Evolutionary conservation across 495 filamentous ascomycete genomes (phyloP).

Genomic region (Aspergillus homomorphus): DNA sequence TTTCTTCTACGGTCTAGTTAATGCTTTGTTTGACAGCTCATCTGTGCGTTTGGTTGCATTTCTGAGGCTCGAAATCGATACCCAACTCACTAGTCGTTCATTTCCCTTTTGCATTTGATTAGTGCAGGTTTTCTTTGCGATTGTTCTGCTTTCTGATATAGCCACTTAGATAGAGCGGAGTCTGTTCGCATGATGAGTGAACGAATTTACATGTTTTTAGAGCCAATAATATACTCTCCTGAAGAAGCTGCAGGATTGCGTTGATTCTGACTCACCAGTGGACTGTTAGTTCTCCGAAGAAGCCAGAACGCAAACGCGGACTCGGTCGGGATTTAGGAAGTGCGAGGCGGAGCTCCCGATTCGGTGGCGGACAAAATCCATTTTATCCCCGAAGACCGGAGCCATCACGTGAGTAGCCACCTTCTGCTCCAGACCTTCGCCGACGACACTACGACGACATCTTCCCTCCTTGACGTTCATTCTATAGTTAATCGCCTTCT

Average conservation of each 20-base stretch:
- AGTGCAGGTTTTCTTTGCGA: background rate
- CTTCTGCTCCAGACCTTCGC: conserved; percentile 12
- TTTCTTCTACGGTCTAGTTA: conserved; percentile 1
- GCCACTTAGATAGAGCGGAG: background rate
- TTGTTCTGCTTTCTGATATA: background rate
- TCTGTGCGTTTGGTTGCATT: conserved; percentile 10
- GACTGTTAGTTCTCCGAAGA: too few relatives aligned
- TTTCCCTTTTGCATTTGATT: background rate
- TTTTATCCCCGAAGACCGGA: conserved; percentile 3
- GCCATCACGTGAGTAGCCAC: conserved; percentile 9
- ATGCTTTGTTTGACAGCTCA: conserved; percentile 8
- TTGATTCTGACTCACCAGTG: too few relatives aligned
- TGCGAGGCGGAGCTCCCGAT: conserved; percentile 1
- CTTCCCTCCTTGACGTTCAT: conserved; percentile 2
- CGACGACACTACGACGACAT: conserved; percentile 23
- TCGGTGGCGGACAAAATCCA: conserved; percentile 7
- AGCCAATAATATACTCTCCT: background rate
- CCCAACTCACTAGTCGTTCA: background rate
- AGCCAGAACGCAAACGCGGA: background rate
- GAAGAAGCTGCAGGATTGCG: too few relatives aligned
- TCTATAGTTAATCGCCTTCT: conserved; percentile 1
- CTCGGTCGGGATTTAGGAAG: background rate
- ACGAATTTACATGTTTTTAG: background rate
- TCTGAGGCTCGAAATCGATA: background rate
- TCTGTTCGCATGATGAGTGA: background rate